phyloP scores from a whole-genome alignment of 108 stramenopile species.

The Skeletonema menzelii region DNA sequence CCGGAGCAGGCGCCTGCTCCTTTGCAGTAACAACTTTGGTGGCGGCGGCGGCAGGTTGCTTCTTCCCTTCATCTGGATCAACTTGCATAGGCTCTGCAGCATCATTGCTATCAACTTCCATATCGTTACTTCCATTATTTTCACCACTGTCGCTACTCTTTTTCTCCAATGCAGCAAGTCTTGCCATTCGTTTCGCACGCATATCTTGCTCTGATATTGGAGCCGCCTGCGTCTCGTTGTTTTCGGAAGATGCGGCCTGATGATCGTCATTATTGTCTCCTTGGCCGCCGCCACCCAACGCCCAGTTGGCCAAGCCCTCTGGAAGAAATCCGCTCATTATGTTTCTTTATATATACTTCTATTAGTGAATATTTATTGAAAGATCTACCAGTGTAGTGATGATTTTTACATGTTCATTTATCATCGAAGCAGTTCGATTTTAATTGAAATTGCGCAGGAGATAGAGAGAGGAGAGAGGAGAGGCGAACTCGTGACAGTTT shows the following conservation, averaged over 20 bases:
- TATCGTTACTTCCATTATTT: conserved; percentile 6
- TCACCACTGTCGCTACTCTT: conserved; percentile 18
- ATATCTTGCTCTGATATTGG: conserved; percentile 71
- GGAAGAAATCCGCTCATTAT: conserved; percentile 60
- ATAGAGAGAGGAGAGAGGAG: too few species aligned
- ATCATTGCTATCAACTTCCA: background rate
- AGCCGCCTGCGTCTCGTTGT: conserved; percentile 17
- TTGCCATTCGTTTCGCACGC: conserved; percentile 76
- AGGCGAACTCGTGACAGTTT: too few species aligned
- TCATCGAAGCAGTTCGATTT: too few species aligned
- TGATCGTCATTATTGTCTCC: conserved; percentile 24
- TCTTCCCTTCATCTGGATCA: conserved; percentile 24
- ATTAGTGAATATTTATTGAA: background rate
- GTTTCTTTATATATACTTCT: background rate
- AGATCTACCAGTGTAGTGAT: background rate
- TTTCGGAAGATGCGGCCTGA: conserved; percentile 13
- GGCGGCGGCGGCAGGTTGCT: conserved; percentile 8
- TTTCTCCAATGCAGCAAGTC: conserved; percentile 54
- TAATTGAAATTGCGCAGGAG: too few species aligned
- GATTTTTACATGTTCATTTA: too few species aligned
- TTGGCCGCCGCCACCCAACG: conserved; percentile 67
- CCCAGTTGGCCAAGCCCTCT: conserved; percentile 74
- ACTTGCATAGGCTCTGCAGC: conserved; percentile 50
- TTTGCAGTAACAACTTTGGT: conserved; percentile 4
- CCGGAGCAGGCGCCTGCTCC: background rate